Conservation (phyloP, 768 basidiomycete species). For the Tylopilus rubrobrunneus region DNA sequence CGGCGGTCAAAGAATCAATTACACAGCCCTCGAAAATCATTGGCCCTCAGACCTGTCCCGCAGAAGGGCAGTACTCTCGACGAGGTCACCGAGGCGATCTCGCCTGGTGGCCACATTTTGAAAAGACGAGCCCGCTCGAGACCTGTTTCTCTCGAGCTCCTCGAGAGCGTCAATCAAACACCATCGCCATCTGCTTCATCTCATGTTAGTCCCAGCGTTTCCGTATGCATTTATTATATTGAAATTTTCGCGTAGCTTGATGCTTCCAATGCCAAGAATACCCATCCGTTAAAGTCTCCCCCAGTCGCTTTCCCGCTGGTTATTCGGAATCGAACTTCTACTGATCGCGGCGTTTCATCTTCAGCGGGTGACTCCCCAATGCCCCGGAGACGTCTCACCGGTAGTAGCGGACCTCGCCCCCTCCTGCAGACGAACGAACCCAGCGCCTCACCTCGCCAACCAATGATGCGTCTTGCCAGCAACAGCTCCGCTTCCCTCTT, state of each 20-base stretch:
- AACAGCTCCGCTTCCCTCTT: constrained; percentile 58
- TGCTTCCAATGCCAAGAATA: constrained; percentile 14
- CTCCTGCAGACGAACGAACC: constrained; percentile 28
- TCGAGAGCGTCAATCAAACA: constrained; percentile 46
- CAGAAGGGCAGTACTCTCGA: constrained; percentile 44
- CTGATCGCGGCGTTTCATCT: constrained; percentile 35
- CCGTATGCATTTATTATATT: background rate
- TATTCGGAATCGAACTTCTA: constrained; percentile 36
- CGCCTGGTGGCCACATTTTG: constrained; percentile 71
- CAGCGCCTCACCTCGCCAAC: constrained; percentile 30
- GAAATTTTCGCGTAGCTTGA: constrained; percentile 9
- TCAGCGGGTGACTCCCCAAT: constrained; percentile 52
- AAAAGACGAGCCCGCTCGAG: constrained; percentile 74
- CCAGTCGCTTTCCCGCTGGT: constrained; percentile 37
- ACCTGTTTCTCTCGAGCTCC: constrained; percentile 64
- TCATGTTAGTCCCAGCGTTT: constrained; percentile 12
- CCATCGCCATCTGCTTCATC: constrained; percentile 39
- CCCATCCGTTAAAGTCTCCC: constrained; percentile 10
- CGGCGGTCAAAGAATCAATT: constrained; percentile 29
- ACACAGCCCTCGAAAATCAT: constrained; percentile 28
- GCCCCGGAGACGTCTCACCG: constrained; percentile 50
- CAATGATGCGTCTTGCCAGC: constrained; percentile 50
- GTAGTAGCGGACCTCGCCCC: constrained; percentile 30
- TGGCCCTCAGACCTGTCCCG: constrained; percentile 21
- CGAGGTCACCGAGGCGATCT: constrained; percentile 66